Conservation (phyloP, 495 filamentous ascomycete genomes). For the Penicillium cinerascens region DNA sequence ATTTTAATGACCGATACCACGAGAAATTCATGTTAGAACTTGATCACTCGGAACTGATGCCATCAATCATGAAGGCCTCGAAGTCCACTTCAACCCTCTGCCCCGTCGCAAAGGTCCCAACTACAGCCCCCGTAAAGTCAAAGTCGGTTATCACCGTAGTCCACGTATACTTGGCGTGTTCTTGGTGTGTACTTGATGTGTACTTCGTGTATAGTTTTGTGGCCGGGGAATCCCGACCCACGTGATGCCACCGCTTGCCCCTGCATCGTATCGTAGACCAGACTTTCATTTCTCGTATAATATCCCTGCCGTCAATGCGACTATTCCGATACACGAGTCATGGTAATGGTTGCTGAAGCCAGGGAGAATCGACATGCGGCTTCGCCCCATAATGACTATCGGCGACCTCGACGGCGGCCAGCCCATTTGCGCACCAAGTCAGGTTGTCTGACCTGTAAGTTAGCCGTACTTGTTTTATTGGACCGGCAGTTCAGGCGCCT, state of each 20-base stretch:
- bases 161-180: no score
- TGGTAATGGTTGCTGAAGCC: not conserved
- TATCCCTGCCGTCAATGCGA: not conserved
- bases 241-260: not conserved
- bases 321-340: not conserved
- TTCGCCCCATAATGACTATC: conserved; percentile 2
- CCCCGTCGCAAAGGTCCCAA: conserved; percentile 17
- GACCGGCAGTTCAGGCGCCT: no score
- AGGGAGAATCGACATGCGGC: not conserved
- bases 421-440: conserved; percentile 23
- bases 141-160: no score
- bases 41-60: not conserved
- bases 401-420: conserved; percentile 18
- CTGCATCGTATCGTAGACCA: no score
- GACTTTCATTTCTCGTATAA: not conserved
- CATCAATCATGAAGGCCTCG: not conserved
- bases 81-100: not conserved
- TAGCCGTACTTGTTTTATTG: not conserved
- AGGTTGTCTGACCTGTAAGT: conserved; percentile 24
- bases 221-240: not conserved
- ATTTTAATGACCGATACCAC: no score
- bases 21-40: not conserved
- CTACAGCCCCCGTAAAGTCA: no score
- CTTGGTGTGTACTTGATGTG: no score
- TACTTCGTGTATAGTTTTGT: not conserved